These are phyloP conservation scores for Ophiostoma piceae DNA, from an alignment of 2,329 filamentous ascomycete genomes.

Conservation along the genomic window DNA sequence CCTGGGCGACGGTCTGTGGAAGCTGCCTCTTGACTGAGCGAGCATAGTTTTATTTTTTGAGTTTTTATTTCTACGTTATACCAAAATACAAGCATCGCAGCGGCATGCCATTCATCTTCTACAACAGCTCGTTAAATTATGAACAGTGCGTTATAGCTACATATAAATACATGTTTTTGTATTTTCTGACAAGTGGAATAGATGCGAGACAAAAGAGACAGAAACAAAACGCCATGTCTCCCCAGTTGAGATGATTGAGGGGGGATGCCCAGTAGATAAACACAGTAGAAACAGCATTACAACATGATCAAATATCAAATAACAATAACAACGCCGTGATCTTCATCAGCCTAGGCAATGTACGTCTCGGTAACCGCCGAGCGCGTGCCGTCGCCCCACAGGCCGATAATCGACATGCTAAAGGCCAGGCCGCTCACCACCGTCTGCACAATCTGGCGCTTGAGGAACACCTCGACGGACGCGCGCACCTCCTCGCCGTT, in stretches of 20 bases:
- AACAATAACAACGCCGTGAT: neutral
- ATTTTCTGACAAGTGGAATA: conserved; percentile 10
- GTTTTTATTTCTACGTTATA: neutral
- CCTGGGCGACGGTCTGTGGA: conserved; percentile 91
- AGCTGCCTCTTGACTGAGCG: conserved; percentile 48
- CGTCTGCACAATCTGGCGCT: conserved; percentile 51
- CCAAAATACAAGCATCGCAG: conserved; percentile 8
- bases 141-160: neutral
- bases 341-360: neutral
- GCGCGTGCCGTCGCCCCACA: conserved; percentile 58
- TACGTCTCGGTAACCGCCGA: conserved; percentile 19
- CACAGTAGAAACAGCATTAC: neutral
- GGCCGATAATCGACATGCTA: conserved; percentile 56
- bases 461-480: conserved; percentile 51
- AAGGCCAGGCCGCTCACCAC: conserved; percentile 53
- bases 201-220: neutral
- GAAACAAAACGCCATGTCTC: conserved; percentile 2
- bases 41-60: neutral
- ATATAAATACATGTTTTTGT: conserved; percentile 12
- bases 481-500: conserved; percentile 60
- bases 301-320: neutral
- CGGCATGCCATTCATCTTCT: neutral
- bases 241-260: conserved; percentile 12
- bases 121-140: neutral
- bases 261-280: neutral